Percentiles rank a stretch among this genome's conserved stretches.
Conservation (phyloP, 192 early-diverging fungal genomes). For the Backusella liffmaniae region DNA sequence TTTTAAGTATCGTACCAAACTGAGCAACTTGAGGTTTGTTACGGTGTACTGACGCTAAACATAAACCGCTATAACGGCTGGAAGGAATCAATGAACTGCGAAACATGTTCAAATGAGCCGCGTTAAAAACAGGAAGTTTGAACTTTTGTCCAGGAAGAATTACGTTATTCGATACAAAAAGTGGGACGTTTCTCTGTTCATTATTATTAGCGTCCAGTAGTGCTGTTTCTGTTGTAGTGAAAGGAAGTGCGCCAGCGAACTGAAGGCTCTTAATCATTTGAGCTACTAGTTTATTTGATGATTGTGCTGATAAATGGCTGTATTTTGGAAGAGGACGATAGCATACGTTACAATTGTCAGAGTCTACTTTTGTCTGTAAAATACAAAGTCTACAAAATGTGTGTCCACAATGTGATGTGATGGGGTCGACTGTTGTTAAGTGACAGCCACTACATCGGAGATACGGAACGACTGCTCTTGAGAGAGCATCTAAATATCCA, state of each 20-base stretch:
- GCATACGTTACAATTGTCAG: conserved; percentile 15
- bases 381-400: conserved; percentile 24
- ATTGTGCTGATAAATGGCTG: conserved; percentile 7
- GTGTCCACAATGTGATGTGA: conserved; percentile 18
- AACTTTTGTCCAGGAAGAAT: conserved; percentile 16
- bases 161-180: conserved; percentile 9
- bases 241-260: conserved; percentile 1
- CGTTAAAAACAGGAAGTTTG: conserved; percentile 8
- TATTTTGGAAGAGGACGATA: conserved; percentile 23
- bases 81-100: conserved; percentile 5
- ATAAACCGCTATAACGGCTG: conserved; percentile 16
- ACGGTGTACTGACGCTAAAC: conserved; percentile 16
- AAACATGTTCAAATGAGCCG: not conserved
- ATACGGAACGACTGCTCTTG: not conserved
- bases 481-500: not conserved
- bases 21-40: conserved; percentile 18
- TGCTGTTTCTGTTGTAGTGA: not conserved
- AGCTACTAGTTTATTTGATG: conserved; percentile 8
- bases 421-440: conserved; percentile 4
- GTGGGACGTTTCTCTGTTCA: not conserved
- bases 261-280: not conserved
- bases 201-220: not conserved
- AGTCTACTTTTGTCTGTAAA: conserved; percentile 7
- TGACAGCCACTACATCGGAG: conserved; percentile 6
- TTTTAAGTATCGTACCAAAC: conserved; percentile 17